Evolutionary conservation across 73 alveolate genomes (phyloP), one percentile per base, ranked within the genome.

Genomic region (Paramecium sonneborni): DNA sequence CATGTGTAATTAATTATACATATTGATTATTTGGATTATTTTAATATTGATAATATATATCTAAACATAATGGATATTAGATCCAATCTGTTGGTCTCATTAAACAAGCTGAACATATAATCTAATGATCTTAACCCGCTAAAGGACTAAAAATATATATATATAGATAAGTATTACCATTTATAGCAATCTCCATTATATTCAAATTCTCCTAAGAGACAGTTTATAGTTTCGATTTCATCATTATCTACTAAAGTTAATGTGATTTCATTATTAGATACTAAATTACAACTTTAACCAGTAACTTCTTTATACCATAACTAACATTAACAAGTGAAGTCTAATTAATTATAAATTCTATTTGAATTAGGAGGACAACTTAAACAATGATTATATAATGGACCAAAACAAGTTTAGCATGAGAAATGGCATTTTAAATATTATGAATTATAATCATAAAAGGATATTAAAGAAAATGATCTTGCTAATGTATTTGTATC

Each of bases 331-430:
- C 84, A 62, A n/a, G 84, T 62, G 14, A 9, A 14, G 1, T 26
- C 23, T 10, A 4, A 14, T 3, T 43, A 26, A 0, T 62, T 10
- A 26, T 26, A 62, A 0, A 30, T 9, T 26, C 84, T 8, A 62
- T 62, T 62, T 23, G 84, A 62, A 62, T 62, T 12, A 6, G 43
- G 14, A 14, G 18, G 24, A 26, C 84, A 62, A 26, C 48, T 62
- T 26, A 10, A 62, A 62, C 84, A 62, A 62, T 62, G 38, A 62
- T 62, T 62, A 23, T 1, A 1, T 7, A 62, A 62, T 10, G 84
- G 84, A 62, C 84, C 84, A 62, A 62, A 62, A 62, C 84, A 62
- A 9, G 48, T 62, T 62, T 62, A 15, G 3, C 84, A 62, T 62
- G 28, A 62, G n/a, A 0, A 26, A 62, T 62, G 84, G 6, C 84